Evolutionary conservation across 768 basidiomycete species (phyloP).

Genomic region (Harrya chromipes): DNA sequence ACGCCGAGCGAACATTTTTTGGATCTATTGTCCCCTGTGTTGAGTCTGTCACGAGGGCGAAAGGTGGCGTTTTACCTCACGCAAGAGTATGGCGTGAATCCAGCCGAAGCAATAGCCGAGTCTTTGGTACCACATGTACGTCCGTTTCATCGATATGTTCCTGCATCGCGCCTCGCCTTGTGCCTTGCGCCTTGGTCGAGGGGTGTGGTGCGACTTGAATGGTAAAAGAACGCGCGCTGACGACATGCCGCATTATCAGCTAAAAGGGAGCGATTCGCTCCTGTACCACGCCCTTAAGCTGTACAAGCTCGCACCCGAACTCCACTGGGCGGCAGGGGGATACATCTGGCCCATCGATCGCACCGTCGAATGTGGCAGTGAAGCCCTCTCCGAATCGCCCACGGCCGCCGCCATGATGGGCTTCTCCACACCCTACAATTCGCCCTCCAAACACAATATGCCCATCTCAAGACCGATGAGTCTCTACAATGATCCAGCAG

Average conservation of each 20-base stretch:
- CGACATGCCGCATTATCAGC: conserved; percentile 36
- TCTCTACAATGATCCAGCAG: conserved; percentile 39
- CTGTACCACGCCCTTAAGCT: conserved; percentile 75
- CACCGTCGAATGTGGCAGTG: conserved; percentile 58
- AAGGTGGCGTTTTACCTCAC: conserved; percentile 71
- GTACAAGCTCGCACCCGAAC: conserved; percentile 69
- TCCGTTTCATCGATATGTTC: conserved; percentile 12
- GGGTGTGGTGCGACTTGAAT: conserved; percentile 7
- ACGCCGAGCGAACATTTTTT: conserved; percentile 72
- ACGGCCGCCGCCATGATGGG: conserved; percentile 20
- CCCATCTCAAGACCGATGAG: conserved; percentile 43
- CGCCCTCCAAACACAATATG: conserved; percentile 22
- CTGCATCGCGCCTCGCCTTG: conserved; percentile 6
- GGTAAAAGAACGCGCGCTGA: conserved; percentile 14
- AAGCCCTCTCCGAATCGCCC: conserved; percentile 33
- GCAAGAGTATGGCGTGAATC: conserved; percentile 67
- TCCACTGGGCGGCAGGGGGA: conserved; percentile 81
- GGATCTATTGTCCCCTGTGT: conserved; percentile 64
- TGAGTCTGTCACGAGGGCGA: conserved; percentile 69
- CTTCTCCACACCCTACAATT: conserved; percentile 22
- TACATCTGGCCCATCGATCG: conserved; percentile 78
- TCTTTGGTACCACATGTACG: conserved; percentile 67
- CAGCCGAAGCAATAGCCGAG: conserved; percentile 66
- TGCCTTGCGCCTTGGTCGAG: conserved; percentile 5
- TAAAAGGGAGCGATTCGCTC: conserved; percentile 74